phyloP scores from a whole-genome alignment of 2,329 filamentous ascomycete genomes.

The Cryphonectria carpinicola region DNA sequence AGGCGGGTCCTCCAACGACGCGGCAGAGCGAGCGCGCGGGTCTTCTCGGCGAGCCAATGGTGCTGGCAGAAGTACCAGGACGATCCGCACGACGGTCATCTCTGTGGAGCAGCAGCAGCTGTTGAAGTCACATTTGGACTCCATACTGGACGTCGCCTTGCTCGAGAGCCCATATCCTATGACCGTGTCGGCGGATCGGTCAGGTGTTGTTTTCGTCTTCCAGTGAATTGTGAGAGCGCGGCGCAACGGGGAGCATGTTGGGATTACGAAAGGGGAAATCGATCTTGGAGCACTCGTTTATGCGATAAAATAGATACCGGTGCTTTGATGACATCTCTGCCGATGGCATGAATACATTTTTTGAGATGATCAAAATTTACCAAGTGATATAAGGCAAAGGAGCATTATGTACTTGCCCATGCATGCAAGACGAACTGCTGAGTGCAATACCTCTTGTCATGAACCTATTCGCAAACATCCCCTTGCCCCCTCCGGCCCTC shows the following conservation, averaged over 20 bases:
- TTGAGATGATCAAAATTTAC: neutral
- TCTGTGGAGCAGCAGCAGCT: conserved; percentile 86
- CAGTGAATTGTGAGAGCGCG: conserved; percentile 39
- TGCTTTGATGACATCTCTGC: neutral
- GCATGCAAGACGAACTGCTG: neutral
- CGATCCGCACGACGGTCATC: conserved; percentile 80
- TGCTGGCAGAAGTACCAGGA: conserved; percentile 39
- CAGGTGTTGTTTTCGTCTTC: conserved; percentile 87
- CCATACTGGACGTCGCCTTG: conserved; percentile 84
- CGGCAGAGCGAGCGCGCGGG: conserved; percentile 31
- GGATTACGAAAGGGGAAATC: neutral
- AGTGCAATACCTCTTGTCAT: neutral
- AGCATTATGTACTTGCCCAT: neutral
- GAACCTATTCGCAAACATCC: neutral
- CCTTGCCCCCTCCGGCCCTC: too few species aligned
- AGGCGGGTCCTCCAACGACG: conserved; percentile 37
- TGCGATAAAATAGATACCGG: neutral
- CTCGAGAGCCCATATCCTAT: conserved; percentile 90
- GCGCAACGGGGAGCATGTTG: neutral
- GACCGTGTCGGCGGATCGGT: conserved; percentile 87
- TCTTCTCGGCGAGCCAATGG: conserved; percentile 18
- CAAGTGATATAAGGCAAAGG: neutral
- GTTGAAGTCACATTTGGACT: conserved; percentile 84
- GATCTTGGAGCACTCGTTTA: neutral
- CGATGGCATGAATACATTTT: neutral